Evolutionary conservation across 768 basidiomycete genomes (phyloP).

Genomic region (Amanita thiersii): DNA sequence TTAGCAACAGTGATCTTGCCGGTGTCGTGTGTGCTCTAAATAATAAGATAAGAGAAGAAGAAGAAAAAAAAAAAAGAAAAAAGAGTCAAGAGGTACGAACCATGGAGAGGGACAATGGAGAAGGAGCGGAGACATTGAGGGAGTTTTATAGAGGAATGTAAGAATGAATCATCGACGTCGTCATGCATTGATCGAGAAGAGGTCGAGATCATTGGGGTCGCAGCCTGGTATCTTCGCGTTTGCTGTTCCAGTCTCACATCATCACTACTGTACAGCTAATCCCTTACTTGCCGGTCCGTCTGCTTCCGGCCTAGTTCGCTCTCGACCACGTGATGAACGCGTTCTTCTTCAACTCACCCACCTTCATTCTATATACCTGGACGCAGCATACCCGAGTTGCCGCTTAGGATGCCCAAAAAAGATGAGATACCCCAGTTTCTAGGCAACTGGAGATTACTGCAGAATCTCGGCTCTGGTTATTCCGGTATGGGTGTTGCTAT

Average conservation of each 20-base stretch:
- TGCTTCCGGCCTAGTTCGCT: no score
- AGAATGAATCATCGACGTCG: no score
- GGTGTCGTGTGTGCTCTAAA: slow-evolving; percentile 28
- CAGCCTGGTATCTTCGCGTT: no score
- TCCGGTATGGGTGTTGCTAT: slow-evolving; percentile 44
- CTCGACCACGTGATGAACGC: background rate
- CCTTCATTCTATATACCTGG: background rate
- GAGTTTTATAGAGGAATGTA: no score
- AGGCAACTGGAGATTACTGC: slow-evolving; percentile 54
- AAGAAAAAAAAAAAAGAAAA: background rate
- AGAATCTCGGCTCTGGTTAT: slow-evolving; percentile 62
- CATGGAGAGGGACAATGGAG: background rate
- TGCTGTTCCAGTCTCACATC: background rate
- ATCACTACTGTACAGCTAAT: no score
- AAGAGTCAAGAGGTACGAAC: background rate
- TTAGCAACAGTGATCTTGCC: slow-evolving; percentile 44
- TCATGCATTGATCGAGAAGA: no score
- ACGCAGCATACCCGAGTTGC: background rate
- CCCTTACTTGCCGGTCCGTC: no score
- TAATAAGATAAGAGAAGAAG: slow-evolving; percentile 16
- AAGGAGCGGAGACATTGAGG: background rate
- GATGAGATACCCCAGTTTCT: slow-evolving; percentile 28
- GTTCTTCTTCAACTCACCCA: background rate
- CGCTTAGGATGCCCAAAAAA: background rate
- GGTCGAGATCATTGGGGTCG: background rate